A percentile compares a stretch with the other conserved stretches of the same genome.
phyloP scores from a whole-genome alignment of 202 grass and related monocot genomes.

The Digitaria exilis region DNA sequence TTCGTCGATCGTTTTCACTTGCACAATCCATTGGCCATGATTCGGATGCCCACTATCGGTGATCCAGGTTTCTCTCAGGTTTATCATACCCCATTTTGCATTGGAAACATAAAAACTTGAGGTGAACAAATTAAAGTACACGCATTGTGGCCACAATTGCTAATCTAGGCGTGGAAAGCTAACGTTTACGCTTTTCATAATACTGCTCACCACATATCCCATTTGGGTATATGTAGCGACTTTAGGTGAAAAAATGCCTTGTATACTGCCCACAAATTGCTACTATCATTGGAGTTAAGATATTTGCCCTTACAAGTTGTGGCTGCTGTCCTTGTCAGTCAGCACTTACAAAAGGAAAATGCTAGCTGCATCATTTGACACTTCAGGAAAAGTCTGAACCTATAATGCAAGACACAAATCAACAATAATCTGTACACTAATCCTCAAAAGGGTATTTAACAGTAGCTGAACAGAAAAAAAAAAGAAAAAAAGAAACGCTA shows the following conservation, averaged over 20 bases:
- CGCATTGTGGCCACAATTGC: background rate
- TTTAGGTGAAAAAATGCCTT: background rate
- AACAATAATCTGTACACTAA: background rate
- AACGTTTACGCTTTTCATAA: background rate
- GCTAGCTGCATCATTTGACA: background rate
- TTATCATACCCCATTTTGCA: background rate
- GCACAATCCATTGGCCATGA: background rate
- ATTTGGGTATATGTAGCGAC: background rate
- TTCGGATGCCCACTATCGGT: constrained; percentile 26
- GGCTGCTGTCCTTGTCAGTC: constrained; percentile 4
- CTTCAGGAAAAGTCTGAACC: background rate
- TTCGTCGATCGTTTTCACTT: background rate
- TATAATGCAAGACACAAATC: background rate
- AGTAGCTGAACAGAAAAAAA: background rate
- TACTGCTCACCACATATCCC: background rate
- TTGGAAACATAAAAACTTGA: no score
- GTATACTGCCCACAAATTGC: background rate
- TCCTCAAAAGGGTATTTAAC: background rate
- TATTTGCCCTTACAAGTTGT: background rate
- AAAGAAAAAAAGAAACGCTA: background rate
- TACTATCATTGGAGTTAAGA: background rate
- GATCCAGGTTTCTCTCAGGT: background rate
- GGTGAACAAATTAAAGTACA: no score
- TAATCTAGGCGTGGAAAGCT: background rate
- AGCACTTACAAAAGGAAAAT: background rate